Evolutionary conservation across 2,329 filamentous ascomycete genomes (phyloP), one percentile per base, ranked within the genome.

Genomic region (Fusarium luffae): DNA sequence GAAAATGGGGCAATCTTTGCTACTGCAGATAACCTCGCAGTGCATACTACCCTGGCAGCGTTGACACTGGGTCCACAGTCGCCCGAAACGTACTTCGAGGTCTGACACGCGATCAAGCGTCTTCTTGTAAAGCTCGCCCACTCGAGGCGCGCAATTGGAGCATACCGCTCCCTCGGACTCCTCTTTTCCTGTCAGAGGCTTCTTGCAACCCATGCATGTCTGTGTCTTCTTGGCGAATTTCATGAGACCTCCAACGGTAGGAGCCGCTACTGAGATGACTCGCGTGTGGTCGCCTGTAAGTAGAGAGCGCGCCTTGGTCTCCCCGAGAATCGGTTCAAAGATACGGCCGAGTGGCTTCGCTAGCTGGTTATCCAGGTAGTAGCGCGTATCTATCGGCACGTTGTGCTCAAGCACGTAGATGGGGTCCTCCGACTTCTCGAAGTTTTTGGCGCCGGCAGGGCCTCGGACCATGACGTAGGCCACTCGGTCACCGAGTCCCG

Each of bases 171-270:
- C 95, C 7, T 88, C 88, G 71, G 87, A 89, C 81, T 98, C 95
- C 47, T 92, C 88, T 72, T 93, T 92, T 63, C 89, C 89, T 9
- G 88, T 90, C 51, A 99, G 86, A 5, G 96, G 96, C 80, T 98
- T 98, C 87, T 98, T 99, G 88, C 96, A 99, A 5, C 94, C 96
- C 92, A 99, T 97, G 80, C 96, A 99, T 0, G 96, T 98, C 82
- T 94, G 90, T 5, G 96, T 99, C 84, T 97, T 98, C 84, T 97
- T 98, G 34, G 96, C 88, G 78, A 98, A 99, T 82, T 97, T 98
- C 96, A 99, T 99, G 69, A 99, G 84, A 0, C 96, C 96, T 59
- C 96, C 96, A 66, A 97, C 88, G 0, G 92, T 92, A 1, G 97
- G 95, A 21, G 93, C 96, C 4, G 95, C 94, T 25, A 98, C 93